Percentiles rank a stretch among this genome's conserved stretches.
phyloP scores from a whole-genome alignment of 768 basidiomycete species.

The Lepiota brunneoincarnata region DNA sequence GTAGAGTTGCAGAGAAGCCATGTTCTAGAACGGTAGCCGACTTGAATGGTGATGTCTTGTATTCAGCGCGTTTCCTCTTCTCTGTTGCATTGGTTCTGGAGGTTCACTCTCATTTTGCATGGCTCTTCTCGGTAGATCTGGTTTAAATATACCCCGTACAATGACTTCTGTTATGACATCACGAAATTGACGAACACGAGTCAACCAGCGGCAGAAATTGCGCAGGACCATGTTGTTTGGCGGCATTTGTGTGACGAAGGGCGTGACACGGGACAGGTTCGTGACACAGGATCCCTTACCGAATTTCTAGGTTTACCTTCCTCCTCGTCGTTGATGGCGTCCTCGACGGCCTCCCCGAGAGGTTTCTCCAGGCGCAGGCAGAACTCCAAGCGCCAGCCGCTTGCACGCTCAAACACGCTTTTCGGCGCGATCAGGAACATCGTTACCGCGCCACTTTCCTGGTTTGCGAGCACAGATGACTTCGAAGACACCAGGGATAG shows the following conservation, averaged over 20 bases:
- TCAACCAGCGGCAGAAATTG: slow-evolving; percentile 2
- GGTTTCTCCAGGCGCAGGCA: slow-evolving; percentile 24
- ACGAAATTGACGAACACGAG: background rate
- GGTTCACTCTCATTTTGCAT: slow-evolving; percentile 1
- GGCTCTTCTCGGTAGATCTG: background rate
- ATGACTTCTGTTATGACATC: slow-evolving; percentile 5
- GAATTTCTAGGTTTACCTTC: slow-evolving; percentile 23
- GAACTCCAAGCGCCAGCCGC: slow-evolving; percentile 27
- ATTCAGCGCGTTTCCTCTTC: slow-evolving; percentile 1
- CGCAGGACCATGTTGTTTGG: background rate
- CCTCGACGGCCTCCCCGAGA: slow-evolving; percentile 30
- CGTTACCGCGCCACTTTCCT: slow-evolving; percentile 63
- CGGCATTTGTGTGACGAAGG: background rate
- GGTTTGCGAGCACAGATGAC: slow-evolving; percentile 50
- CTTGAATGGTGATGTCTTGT: background rate
- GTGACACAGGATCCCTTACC: background rate
- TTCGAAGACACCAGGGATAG: slow-evolving; percentile 44
- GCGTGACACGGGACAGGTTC: background rate
- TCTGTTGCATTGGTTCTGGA: slow-evolving; percentile 5
- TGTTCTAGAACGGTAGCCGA: slow-evolving; percentile 14
- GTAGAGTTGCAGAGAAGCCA: slow-evolving; percentile 17
- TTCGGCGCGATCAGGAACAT: slow-evolving; percentile 62
- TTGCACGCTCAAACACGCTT: slow-evolving; percentile 57
- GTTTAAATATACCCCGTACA: slow-evolving; percentile 1
- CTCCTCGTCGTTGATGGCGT: slow-evolving; percentile 34